Conservation (phyloP, 1,139 yeast species). For the Hansenula anomala region DNA sequence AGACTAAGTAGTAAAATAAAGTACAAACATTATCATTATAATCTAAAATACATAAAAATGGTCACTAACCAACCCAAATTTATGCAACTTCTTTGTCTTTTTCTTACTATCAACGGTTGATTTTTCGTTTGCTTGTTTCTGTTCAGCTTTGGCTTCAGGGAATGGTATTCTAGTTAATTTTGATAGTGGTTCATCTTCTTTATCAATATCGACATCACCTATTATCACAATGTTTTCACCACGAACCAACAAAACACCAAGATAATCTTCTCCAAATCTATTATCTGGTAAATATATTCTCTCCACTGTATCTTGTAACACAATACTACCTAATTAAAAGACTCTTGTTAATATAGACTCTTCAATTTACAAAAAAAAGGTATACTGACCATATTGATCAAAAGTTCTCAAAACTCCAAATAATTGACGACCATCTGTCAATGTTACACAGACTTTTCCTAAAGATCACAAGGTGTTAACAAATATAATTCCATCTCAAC, state of each 20-base stretch:
- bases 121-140: conserved; percentile 32
- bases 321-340: conserved; percentile 60
- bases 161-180: conserved; percentile 55
- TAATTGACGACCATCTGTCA: conserved; percentile 86
- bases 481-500: too few species aligned
- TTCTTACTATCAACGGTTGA: conserved; percentile 39
- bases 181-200: conserved; percentile 68
- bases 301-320: conserved; percentile 86
- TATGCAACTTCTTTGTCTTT: conserved; percentile 43
- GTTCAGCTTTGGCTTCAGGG: conserved; percentile 50
- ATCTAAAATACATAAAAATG: conserved; percentile 1
- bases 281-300: conserved; percentile 59
- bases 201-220: conserved; percentile 91
- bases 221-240: conserved; percentile 97
- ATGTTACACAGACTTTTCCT: conserved; percentile 70
- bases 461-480: too few species aligned
- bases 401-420: conserved; percentile 92
- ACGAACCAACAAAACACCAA: conserved; percentile 86
- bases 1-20: too few species aligned
- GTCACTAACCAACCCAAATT: conserved; percentile 54
- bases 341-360: too few species aligned
- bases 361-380: too few species aligned
- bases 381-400: conserved; percentile 68
- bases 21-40: neutral
- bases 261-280: conserved; percentile 65